Base-by-base conservation (phyloP, 2,329 filamentous ascomycete species). In the Chrysosporium queenslandicum region DNA sequence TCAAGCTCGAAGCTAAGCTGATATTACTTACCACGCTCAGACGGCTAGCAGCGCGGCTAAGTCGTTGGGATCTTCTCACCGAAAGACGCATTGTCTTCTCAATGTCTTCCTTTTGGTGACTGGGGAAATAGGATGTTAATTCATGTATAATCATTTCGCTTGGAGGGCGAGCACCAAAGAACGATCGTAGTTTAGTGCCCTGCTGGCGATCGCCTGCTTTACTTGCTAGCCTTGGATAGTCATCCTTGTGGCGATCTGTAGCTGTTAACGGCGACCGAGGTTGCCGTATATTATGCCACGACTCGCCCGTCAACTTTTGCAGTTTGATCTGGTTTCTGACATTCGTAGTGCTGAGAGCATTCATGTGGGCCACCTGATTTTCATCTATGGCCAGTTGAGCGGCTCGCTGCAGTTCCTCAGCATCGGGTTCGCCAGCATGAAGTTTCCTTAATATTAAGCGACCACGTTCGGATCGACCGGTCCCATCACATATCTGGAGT, bases 141-240 rank as follows among this genome's bases (percentile, higher is more conserved):
- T 98, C 92, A 20, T 92, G 94, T 23, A 91, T 91, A 64, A 98
- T 98, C 66, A 98, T 80, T 73, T 98, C 92, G 71, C 91, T 97
- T 1, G 92, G 92, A 16, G 92, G 92, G 60, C 92, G 79, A 58
- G 92, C 83, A 30, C 91, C 91, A 62, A 94, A 92, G 70, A 97
- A 97, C 58, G 71, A 72, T n/a, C 72, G 70, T 14, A 74, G 57
- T 53, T 69, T 73, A 20, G 67, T 64, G 45, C 66, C 62, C 2
- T 67, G 63, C 30, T 66, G 64, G n/a, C 63, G 66, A 51, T 68
- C 67, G 63, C 34, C 63, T 8, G 18, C 4, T 21, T 30, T 25
- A 4, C 23, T 45, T 7, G 48, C 27, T 21, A 41, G 21, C 56
- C 70, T 65, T 53, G 76, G 73, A 34, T 76, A 68, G 55, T 78